phyloP scores from a whole-genome alignment of 2,329 filamentous ascomycete genomes.

The Nannizzia gypsea region DNA sequence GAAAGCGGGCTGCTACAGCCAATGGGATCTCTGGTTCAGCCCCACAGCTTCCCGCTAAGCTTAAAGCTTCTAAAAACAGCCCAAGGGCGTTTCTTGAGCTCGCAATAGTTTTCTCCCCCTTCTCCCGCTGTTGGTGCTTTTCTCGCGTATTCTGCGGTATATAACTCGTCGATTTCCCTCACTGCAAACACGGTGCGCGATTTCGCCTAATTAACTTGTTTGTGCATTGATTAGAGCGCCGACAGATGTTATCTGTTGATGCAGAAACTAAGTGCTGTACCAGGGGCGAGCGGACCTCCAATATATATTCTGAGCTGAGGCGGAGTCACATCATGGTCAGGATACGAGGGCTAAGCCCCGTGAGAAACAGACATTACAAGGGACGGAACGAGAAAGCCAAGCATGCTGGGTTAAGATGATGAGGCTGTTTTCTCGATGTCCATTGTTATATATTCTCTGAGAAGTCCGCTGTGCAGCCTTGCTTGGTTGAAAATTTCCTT shows the following conservation, averaged over 20 bases:
- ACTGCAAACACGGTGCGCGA: no score
- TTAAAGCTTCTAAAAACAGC: not conserved
- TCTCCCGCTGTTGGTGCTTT: not conserved
- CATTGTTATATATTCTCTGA: not conserved
- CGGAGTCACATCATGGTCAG: not conserved
- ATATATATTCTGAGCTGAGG: not conserved
- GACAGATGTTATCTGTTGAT: not conserved
- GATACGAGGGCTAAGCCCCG: not conserved
- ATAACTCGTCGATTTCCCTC: no score
- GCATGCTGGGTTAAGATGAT: not conserved
- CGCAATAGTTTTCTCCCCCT: not conserved
- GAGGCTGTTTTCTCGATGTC: not conserved
- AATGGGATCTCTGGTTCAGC: not conserved
- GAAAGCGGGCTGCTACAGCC: not conserved
- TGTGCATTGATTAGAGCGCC: no score
- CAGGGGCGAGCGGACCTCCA: not conserved
- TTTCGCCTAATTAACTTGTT: no score
- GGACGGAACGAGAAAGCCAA: not conserved
- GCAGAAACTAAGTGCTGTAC: not conserved
- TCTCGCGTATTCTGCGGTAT: no score
- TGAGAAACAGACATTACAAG: not conserved
- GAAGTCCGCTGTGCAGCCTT: not conserved
- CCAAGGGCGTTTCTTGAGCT: not conserved
- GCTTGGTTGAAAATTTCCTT: not conserved
- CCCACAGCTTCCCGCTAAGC: not conserved